Percentiles rank a stretch among this genome's conserved stretches.
These are phyloP conservation scores for Exophiala sp. DNA, from an alignment of 2,329 filamentous ascomycete genomes.

Conservation along the genomic window DNA sequence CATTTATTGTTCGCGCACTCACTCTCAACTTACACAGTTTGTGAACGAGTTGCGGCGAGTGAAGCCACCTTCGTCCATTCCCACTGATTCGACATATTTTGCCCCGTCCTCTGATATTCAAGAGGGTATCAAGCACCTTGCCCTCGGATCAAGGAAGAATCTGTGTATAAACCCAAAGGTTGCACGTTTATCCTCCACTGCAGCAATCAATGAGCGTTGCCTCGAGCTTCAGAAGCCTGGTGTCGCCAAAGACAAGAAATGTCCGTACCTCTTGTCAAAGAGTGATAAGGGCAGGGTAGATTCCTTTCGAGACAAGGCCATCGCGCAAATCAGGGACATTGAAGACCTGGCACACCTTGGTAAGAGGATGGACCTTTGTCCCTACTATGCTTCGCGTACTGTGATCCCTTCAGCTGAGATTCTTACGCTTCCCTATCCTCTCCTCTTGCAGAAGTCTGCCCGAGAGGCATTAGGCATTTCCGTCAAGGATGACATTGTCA, in stretches of 20 bases:
- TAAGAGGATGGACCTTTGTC: constrained; percentile 73
- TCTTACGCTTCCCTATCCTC: constrained; percentile 83
- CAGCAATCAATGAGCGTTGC: constrained; percentile 89
- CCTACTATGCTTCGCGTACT: constrained; percentile 89
- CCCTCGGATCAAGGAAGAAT: constrained; percentile 79
- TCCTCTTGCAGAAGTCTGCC: constrained; percentile 79
- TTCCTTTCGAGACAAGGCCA: constrained; percentile 74
- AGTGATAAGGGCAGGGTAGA: constrained; percentile 66
- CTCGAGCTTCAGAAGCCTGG: constrained; percentile 76
- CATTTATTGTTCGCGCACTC: constrained; percentile 86
- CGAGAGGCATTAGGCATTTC: constrained; percentile 82
- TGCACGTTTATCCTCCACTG: constrained; percentile 58
- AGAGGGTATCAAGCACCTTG: constrained; percentile 63
- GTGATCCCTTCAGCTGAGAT: constrained; percentile 79
- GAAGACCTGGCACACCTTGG: constrained; percentile 80
- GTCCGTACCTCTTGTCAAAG: constrained; percentile 70
- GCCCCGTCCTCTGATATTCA: constrained; percentile 21
- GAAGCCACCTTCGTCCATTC: constrained; percentile 69
- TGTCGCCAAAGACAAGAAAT: constrained; percentile 59
- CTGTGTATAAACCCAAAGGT: constrained; percentile 86
- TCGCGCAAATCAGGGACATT: constrained; percentile 85
- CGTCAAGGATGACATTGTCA: constrained; percentile 80
- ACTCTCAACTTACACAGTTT: constrained; percentile 87
- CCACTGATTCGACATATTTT: constrained; percentile 49
- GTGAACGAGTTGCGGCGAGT: constrained; percentile 74